Conservation (phyloP, 1,139 yeast species). For the Suhomyces maxii region DNA sequence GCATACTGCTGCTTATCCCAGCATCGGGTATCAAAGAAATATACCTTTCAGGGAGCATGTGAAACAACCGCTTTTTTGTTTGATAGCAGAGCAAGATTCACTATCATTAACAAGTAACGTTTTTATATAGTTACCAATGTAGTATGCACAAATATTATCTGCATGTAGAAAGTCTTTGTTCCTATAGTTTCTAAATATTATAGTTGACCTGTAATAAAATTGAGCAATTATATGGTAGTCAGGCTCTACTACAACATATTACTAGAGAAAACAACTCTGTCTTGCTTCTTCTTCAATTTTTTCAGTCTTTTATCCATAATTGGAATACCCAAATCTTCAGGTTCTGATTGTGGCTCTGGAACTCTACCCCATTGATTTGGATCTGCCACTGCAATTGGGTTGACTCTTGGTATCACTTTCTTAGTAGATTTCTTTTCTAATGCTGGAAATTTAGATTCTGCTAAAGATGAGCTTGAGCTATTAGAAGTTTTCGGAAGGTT, state of each 20-base stretch:
- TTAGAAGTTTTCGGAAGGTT: slow-evolving; percentile 1
- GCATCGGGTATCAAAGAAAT: too few species aligned
- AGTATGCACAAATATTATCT: too few species aligned
- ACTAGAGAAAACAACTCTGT: slow-evolving; percentile 14
- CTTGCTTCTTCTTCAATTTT: slow-evolving; percentile 33
- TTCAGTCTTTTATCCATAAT: slow-evolving; percentile 29
- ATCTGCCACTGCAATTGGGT: slow-evolving; percentile 29
- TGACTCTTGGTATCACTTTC: slow-evolving; percentile 42
- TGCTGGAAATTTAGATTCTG: slow-evolving; percentile 38
- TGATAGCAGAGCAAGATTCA: too few species aligned
- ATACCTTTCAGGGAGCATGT: too few species aligned
- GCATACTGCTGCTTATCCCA: too few species aligned
- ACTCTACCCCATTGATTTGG: slow-evolving; percentile 28
- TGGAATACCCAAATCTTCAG: slow-evolving; percentile 19
- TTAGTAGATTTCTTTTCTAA: slow-evolving; percentile 37
- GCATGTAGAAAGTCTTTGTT: too few species aligned
- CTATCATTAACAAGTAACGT: too few species aligned
- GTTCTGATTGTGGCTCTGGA: slow-evolving; percentile 10
- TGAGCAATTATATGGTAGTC: too few species aligned
- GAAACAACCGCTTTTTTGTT: too few species aligned
- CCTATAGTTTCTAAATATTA: too few species aligned
- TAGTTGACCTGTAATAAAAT: too few species aligned
- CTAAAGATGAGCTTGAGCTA: slow-evolving; percentile 2
- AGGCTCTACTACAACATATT: not conserved
- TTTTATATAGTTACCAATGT: too few species aligned